These are phyloP conservation scores for Starmerella stigmatis DNA, from an alignment of 805 yeast genomes.

Conservation along the genomic window DNA sequence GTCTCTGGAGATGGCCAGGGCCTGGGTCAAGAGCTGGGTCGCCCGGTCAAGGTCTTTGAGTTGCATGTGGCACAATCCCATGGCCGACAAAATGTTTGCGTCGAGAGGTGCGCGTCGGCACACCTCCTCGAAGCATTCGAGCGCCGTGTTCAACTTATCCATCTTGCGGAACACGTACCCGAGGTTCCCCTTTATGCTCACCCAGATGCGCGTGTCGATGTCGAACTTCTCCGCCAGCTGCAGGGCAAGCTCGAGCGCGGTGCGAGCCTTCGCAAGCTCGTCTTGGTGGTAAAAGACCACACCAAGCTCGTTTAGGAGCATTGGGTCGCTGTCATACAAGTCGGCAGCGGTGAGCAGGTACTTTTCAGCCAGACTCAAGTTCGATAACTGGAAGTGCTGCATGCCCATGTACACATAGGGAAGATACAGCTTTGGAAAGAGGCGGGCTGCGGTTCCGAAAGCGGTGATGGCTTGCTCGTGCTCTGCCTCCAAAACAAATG, in stretches of 20 bases:
- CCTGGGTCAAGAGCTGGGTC: slow-evolving; percentile 65
- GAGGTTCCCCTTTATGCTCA: slow-evolving; percentile 42
- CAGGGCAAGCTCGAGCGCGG: slow-evolving; percentile 28
- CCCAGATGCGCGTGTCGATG: slow-evolving; percentile 73
- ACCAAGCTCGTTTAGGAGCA: slow-evolving; percentile 82
- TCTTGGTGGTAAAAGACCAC: slow-evolving; percentile 75
- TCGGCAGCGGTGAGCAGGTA: slow-evolving; percentile 65
- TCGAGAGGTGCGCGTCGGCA: slow-evolving; percentile 58
- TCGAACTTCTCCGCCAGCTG: slow-evolving; percentile 34
- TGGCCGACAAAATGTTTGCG: slow-evolving; percentile 66
- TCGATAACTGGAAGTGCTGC: slow-evolving; percentile 88
- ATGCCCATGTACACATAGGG: slow-evolving; percentile 87
- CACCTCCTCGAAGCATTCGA: slow-evolving; percentile 67
- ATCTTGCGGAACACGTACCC: slow-evolving; percentile 22
- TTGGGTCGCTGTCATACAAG: slow-evolving; percentile 76
- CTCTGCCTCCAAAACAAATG: slow-evolving; percentile 96
- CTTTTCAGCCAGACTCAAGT: slow-evolving; percentile 73
- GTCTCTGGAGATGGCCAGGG: slow-evolving; percentile 64
- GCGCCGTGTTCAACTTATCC: slow-evolving; percentile 58
- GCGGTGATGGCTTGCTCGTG: slow-evolving; percentile 98
- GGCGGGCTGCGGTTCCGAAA: slow-evolving; percentile 85
- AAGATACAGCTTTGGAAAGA: slow-evolving; percentile 65
- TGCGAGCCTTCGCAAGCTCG: slow-evolving; percentile 55
- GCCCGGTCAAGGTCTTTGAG: slow-evolving; percentile 55
- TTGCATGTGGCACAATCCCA: slow-evolving; percentile 73